Evolutionary conservation across 164 flowering plant genomes (phyloP).

Genomic region (Annona squamosa): DNA sequence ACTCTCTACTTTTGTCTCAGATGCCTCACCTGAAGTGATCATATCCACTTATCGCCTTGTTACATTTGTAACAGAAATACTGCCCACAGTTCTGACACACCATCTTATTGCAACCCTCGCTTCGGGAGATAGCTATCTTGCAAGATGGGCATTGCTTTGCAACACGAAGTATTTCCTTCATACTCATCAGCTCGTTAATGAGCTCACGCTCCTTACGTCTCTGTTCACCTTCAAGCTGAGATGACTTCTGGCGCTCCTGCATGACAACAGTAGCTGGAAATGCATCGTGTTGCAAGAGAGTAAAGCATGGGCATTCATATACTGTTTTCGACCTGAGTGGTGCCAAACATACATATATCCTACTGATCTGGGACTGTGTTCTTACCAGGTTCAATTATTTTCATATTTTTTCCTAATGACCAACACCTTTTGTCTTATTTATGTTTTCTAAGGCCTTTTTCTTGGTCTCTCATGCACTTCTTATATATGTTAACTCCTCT

Average conservation of each 20-base stretch:
- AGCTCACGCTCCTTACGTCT: constrained; percentile 51
- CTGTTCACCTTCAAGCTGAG: constrained; percentile 45
- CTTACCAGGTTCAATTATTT: too few relatives aligned
- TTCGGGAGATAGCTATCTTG: constrained; percentile 78
- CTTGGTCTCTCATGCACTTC: too few relatives aligned
- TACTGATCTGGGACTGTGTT: too few relatives aligned
- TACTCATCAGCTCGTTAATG: constrained; percentile 73
- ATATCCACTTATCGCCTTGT: constrained; percentile 65
- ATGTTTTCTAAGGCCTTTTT: too few relatives aligned
- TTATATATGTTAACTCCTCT: too few relatives aligned
- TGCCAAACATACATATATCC: too few relatives aligned
- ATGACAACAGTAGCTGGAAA: not conserved
- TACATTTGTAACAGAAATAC: constrained; percentile 75
- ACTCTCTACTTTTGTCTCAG: not conserved
- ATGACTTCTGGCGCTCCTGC: constrained; percentile 76
- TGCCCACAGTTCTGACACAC: constrained; percentile 68
- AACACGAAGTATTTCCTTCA: constrained; percentile 55
- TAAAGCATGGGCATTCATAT: not conserved
- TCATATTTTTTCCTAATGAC: too few relatives aligned
- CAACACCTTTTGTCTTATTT: too few relatives aligned
- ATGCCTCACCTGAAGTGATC: constrained; percentile 67
- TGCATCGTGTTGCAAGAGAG: not conserved
- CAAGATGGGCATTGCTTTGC: constrained; percentile 89
- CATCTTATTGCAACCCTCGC: constrained; percentile 95
- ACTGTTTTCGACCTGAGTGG: too few relatives aligned